Evolutionary conservation across 495 filamentous ascomycete genomes (phyloP).

Genomic region (Cercophora newfieldiana): DNA sequence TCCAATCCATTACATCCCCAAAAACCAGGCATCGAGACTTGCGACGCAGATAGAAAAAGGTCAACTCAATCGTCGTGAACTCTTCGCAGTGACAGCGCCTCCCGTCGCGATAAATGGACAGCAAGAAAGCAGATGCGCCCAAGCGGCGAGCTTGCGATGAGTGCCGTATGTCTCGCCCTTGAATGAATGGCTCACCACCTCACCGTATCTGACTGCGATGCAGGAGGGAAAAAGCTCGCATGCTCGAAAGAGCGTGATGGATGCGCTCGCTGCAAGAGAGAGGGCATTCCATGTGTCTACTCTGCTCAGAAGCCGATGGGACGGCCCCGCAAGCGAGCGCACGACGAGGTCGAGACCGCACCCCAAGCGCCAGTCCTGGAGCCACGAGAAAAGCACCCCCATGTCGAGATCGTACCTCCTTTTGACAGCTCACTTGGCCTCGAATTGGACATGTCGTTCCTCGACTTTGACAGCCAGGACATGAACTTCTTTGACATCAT

Average conservation of each 20-base stretch:
- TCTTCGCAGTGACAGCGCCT: not conserved
- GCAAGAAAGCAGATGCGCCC: conserved; percentile 19
- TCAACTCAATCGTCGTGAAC: not conserved
- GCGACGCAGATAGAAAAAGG: not conserved
- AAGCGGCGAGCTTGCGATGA: conserved; percentile 63
- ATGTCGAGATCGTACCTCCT: conserved; percentile 14
- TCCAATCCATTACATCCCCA: too few species aligned
- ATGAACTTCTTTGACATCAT: conserved; percentile 37
- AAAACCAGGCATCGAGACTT: not conserved
- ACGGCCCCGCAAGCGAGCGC: conserved; percentile 56
- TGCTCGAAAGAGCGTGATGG: conserved; percentile 59
- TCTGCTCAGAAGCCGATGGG: conserved; percentile 65
- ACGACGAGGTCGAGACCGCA: conserved; percentile 31
- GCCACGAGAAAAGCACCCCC: not conserved
- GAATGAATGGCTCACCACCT: not conserved
- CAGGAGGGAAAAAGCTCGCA: conserved; percentile 61
- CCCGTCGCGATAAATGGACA: not conserved
- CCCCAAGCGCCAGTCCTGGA: not conserved
- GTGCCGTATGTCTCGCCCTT: conserved; percentile 52
- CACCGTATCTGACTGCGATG: conserved; percentile 5
- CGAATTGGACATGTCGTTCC: conserved; percentile 38
- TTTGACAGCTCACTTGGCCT: conserved; percentile 28
- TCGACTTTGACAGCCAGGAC: conserved; percentile 32
- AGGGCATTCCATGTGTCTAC: conserved; percentile 57
- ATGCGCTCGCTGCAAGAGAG: conserved; percentile 56